These are phyloP conservation scores for Candida alai DNA, from an alignment of 805 yeast genomes.

Conservation along the genomic window DNA sequence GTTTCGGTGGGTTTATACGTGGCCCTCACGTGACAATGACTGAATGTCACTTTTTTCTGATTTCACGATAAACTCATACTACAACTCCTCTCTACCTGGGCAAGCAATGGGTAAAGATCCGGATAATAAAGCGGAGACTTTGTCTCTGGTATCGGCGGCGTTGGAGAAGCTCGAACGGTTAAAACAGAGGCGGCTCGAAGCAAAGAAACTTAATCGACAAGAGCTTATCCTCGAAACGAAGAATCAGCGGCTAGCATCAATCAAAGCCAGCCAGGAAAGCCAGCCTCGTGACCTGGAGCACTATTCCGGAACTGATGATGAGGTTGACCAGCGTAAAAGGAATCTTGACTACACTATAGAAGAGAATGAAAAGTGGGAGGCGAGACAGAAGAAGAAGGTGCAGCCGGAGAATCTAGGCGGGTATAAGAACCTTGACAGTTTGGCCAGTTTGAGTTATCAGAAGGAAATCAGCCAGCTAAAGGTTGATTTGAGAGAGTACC, in stretches of 20 bases:
- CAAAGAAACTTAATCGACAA: conserved; percentile 15
- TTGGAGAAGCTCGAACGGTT: conserved; percentile 12
- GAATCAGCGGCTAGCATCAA: conserved; percentile 13
- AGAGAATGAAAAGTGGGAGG: conserved; percentile 63
- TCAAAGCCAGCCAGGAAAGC: conserved; percentile 10
- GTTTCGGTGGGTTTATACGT: conserved; percentile 1
- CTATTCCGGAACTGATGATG: conserved; percentile 30
- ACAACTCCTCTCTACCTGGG: too few species aligned
- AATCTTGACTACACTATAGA: conserved; percentile 43
- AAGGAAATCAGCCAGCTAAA: conserved; percentile 43
- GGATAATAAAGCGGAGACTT: too few species aligned
- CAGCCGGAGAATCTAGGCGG: conserved; percentile 32
- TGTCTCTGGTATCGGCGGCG: too few species aligned
- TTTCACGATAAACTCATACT: too few species aligned
- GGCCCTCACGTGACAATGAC: too few species aligned
- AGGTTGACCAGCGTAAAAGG: conserved; percentile 1
- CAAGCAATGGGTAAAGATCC: too few species aligned
- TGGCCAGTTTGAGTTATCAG: conserved; percentile 59
- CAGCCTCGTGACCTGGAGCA: conserved; percentile 27
- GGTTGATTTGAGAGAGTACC: conserved; percentile 41
- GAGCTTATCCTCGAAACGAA: conserved; percentile 16
- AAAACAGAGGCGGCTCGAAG: conserved; percentile 15
- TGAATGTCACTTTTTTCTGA: too few species aligned
- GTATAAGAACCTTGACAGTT: conserved; percentile 46
- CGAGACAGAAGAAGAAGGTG: conserved; percentile 23